Percentiles rank a stretch among this genome's conserved stretches.
These are phyloP conservation scores for Comarum palustre DNA, from an alignment of 306 rosid species.

Conservation along the genomic window DNA sequence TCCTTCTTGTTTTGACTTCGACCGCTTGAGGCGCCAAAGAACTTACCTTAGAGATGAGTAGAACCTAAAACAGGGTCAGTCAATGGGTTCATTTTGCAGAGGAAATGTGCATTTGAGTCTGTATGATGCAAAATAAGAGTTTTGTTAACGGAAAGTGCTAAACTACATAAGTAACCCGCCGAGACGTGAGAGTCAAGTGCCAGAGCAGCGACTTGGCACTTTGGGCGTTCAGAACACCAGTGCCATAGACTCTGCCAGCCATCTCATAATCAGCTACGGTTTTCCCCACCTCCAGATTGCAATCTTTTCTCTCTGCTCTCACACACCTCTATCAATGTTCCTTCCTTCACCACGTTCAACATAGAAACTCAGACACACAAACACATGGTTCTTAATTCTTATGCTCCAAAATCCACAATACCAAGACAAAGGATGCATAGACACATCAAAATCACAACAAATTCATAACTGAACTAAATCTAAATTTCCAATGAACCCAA, in stretches of 20 bases:
- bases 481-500: background rate
- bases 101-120: too few relatives aligned
- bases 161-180: background rate
- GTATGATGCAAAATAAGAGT: background rate
- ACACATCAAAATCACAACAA: background rate
- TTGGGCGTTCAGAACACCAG: background rate
- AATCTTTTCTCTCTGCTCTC: background rate
- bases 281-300: constrained; percentile 4
- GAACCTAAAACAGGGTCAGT: background rate
- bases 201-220: background rate
- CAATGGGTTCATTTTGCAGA: background rate
- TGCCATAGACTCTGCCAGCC: background rate
- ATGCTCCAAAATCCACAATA: background rate
- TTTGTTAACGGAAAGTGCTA: too few relatives aligned
- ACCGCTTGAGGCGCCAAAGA: background rate
- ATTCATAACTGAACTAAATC: background rate
- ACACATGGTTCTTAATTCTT: background rate
- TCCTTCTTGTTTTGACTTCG: too few relatives aligned
- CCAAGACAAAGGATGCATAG: background rate
- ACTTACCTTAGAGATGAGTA: background rate
- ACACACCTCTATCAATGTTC: background rate
- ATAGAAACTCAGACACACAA: background rate
- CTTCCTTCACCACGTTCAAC: background rate
- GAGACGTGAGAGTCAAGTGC: constrained; percentile 34
- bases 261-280: constrained; percentile 12